Base-by-base conservation (phyloP, 2,329 filamentous ascomycete species). In the Dactylellina cionopaga region DNA sequence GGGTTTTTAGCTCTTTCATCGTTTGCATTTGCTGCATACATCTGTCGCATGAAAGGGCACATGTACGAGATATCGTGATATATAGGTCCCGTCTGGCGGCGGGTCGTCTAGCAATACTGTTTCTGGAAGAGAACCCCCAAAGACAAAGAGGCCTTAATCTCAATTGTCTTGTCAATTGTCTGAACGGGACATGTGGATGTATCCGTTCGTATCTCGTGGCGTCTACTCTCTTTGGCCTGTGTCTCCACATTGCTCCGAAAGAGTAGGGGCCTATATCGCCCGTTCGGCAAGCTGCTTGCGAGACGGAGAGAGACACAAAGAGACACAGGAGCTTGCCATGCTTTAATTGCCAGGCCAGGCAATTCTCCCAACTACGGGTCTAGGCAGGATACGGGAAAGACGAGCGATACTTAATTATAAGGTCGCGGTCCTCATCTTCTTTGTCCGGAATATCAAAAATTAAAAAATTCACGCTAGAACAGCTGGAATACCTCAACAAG, bases 251-350 rank as follows among this genome's bases (percentile, higher is more conserved):
- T 59, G 58, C 58, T 54, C 66, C 58, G 66, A 64, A 59, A 58
- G 41, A 39, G 35, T 58, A 62, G 65, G 65, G 47, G 29, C 43
- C 15, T 10, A 29, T 17, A 56, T 62, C 52, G 66, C 66, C 66
- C 37, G 58, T 71, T 71, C 51, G 66, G 66, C 58, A 71, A 64
- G 59, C 65, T 70, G 58, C 46, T 71, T 44, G 59, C 58, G 66
- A 71, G 63, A 31, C 31, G 46, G 31, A 3, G 43, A 49, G 27
- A n/a, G 24, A 2, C 9, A 49, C 9, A 22, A 19, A 10, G n/a
- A 19, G n/a, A 11, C 24, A 37, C 43, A 27, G 56, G 31, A 33
- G 51, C 51, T 41, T 55, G 41, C 33, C 19, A 46, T 49, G 31
- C 29, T 15, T 29, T 27, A 68, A 68, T 68, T 68, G 33, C 63